Evolutionary conservation across 495 filamentous ascomycete species (phyloP).

Genomic region (Delitschia confertaspora): DNA sequence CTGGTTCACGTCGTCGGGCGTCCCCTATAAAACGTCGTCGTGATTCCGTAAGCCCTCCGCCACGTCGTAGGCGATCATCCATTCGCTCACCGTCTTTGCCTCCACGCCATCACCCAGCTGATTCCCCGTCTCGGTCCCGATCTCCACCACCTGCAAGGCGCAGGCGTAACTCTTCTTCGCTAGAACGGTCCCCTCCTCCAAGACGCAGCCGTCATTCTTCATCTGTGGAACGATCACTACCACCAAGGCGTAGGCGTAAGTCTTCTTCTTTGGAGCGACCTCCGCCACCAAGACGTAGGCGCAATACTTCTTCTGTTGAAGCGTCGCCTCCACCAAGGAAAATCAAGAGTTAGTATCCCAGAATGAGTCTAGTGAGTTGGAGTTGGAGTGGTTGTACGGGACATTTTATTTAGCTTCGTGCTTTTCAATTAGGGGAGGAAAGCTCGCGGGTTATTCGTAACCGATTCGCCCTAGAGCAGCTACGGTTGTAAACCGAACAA

Average conservation of each 20-base stretch:
- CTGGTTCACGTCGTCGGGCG: constrained; percentile 1
- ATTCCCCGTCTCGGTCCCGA: constrained; percentile 1
- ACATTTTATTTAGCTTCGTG: too few relatives aligned
- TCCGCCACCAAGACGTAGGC: background rate
- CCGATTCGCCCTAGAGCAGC: too few relatives aligned
- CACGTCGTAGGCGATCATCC: constrained; percentile 2
- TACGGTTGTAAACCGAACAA: too few relatives aligned
- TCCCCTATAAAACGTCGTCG: constrained; percentile 1
- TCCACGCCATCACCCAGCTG: background rate
- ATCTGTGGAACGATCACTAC: background rate
- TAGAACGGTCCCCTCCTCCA: background rate
- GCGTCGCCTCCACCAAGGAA: background rate
- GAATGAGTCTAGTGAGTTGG: too few relatives aligned
- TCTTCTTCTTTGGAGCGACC: background rate
- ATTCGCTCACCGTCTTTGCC: background rate
- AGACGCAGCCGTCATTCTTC: background rate
- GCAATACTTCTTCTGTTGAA: background rate
- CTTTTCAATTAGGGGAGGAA: too few relatives aligned
- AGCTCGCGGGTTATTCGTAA: too few relatives aligned
- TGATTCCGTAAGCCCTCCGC: constrained; percentile 1
- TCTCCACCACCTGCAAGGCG: background rate
- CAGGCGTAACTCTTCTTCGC: background rate
- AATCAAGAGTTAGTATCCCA: background rate
- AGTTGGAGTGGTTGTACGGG: too few relatives aligned
- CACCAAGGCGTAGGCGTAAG: background rate